phyloP scores from a whole-genome alignment of 352 stramenopile species.

The Phytophthora meadii region DNA sequence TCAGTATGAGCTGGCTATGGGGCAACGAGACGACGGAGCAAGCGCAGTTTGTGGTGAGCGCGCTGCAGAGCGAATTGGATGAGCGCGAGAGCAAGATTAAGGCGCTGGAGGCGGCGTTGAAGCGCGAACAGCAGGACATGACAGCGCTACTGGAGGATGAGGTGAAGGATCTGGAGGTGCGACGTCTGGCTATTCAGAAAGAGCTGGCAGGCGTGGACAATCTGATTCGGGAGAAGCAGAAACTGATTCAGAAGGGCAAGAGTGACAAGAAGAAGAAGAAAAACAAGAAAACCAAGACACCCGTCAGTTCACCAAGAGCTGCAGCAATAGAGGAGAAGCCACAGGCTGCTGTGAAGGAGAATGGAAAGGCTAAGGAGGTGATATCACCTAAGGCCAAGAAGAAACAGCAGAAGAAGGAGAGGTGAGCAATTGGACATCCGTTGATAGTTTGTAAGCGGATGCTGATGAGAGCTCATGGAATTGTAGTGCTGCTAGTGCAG shows the following conservation, averaged over 20 bases:
- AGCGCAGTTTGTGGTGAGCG: slow-evolving; percentile 85
- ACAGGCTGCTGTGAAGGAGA: slow-evolving; percentile 3
- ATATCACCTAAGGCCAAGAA: slow-evolving; percentile 39
- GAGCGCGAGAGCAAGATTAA: slow-evolving; percentile 85
- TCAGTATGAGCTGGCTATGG: slow-evolving; percentile 82
- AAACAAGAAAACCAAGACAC: slow-evolving; percentile 32
- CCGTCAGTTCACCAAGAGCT: slow-evolving; percentile 17
- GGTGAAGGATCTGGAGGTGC: slow-evolving; percentile 69
- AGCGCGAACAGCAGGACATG: slow-evolving; percentile 80
- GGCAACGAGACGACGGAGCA: slow-evolving; percentile 87
- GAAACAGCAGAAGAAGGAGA: slow-evolving; percentile 48
- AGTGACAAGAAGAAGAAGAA: slow-evolving; percentile 60
- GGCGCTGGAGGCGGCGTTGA: slow-evolving; percentile 75
- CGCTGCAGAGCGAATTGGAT: slow-evolving; percentile 81
- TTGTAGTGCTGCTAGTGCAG: slow-evolving; percentile 17
- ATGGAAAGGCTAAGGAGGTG: slow-evolving; percentile 14
- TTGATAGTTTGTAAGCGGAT: not conserved
- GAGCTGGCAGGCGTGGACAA: slow-evolving; percentile 59
- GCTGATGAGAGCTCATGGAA: not conserved
- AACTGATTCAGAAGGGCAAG: slow-evolving; percentile 60
- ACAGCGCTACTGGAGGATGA: slow-evolving; percentile 63
- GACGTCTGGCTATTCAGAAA: slow-evolving; percentile 42
- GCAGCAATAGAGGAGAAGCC: slow-evolving; percentile 23
- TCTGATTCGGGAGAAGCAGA: slow-evolving; percentile 74
- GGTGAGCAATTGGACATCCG: slow-evolving; percentile 5